Percentiles rank a stretch among this genome's conserved stretches.
Conservation (phyloP, 805 yeast genomes). For the Danielia reshetovae region DNA sequence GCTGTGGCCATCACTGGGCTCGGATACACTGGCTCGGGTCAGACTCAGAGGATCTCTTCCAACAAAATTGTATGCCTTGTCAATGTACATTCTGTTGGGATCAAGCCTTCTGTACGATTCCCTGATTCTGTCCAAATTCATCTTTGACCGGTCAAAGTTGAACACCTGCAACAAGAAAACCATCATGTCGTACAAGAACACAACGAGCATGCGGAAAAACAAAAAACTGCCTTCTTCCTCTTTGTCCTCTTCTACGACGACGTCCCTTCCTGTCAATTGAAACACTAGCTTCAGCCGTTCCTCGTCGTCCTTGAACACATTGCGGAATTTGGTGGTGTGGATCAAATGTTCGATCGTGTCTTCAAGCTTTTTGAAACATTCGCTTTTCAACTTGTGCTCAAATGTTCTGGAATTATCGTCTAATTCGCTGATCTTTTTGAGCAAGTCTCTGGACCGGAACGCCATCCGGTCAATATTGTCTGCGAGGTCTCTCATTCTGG, state of each 20-base stretch:
- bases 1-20: too few species aligned
- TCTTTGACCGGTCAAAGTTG: conserved; percentile 36
- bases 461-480: conserved; percentile 35
- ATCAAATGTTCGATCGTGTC: conserved; percentile 24
- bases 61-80: conserved; percentile 32
- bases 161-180: conserved; percentile 30
- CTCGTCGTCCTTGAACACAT: conserved; percentile 25
- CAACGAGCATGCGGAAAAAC: conserved; percentile 21
- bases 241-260: conserved; percentile 6
- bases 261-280: conserved; percentile 24
- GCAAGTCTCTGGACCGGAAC: conserved; percentile 39
- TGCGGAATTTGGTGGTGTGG: conserved; percentile 27
- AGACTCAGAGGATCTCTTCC: conserved; percentile 18
- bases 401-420: conserved; percentile 30
- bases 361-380: conserved; percentile 23
- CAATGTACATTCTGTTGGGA: conserved; percentile 36
- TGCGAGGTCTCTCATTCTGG: conserved; percentile 27
- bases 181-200: conserved; percentile 32
- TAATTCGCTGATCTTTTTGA: conserved; percentile 37
- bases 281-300: conserved; percentile 26
- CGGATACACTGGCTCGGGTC: not conserved
- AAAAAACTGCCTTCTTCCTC: conserved; percentile 1
- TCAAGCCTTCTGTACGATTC: conserved; percentile 36
- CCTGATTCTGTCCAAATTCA: conserved; percentile 42
- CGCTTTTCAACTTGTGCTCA: conserved; percentile 25